Base-by-base conservation (phyloP, 345 rosid species). In the Populus pruinosa region DNA sequence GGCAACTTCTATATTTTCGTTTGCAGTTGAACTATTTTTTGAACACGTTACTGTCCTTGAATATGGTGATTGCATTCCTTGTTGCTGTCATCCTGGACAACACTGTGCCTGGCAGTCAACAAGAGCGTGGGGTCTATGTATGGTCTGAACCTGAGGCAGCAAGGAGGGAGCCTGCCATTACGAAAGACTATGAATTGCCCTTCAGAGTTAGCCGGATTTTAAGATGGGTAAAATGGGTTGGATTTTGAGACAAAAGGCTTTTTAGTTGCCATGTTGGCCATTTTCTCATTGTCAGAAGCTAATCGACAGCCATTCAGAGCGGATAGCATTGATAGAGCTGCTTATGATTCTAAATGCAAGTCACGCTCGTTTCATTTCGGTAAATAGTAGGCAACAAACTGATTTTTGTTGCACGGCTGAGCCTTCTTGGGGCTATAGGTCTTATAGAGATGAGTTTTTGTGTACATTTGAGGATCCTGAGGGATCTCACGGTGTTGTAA, bases 201-300 rank as follows among this genome's bases (percentile, higher is more conserved):
- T 92, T 91, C 86, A 85, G 93, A 85, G 93, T 92, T 8, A 91
- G 98, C 62, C 81, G 92, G 79, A 64, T 89, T 82, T 96, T 96
- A 88, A 87, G 92, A 89, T 96, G 99, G 98, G 96, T 96, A 56
- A 96, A 91, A 69, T 93, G 99, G 99, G 98, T 93, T 16, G 99
- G 99, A 72, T 83, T 96, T 67, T 93, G 88, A 93, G 47, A 38
- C 38, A 69, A 65, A 23, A 35, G 10, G 36, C 8, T 23, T 38
- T 47, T 20, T 56, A 16, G 44, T 55, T 21, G 71, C 70, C n/a
- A 10, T 59, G 27, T 21, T 16, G 11, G 41, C 63, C 21, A 27
- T 44, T 59, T 61, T 53, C 36, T 17, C 62, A 14, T 39, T 6
- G 23, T 69, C 39, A 12, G 23, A 56, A 75, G 81, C 77, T 80